Evolutionary conservation across 768 basidiomycete species (phyloP).

Genomic region (Leccinellum rugosiceps): DNA sequence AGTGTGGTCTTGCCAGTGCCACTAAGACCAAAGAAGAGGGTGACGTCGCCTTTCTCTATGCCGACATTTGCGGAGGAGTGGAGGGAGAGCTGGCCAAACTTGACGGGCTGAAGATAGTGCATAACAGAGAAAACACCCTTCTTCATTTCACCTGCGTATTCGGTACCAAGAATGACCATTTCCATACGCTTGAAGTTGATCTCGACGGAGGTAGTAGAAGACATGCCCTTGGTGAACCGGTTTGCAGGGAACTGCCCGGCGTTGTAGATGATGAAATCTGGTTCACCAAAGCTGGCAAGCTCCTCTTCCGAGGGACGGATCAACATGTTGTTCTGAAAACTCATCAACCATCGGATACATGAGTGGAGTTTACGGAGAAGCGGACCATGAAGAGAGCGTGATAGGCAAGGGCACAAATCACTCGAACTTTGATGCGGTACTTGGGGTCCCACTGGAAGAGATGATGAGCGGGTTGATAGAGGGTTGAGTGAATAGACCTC

Average conservation of each 20-base stretch:
- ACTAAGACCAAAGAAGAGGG: conserved; percentile 97
- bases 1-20: conserved; percentile 99
- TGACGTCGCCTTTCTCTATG: conserved; percentile 83
- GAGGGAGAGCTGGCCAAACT: conserved; percentile 95
- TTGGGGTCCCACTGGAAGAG: conserved; percentile 85
- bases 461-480: background rate
- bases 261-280: conserved; percentile 99
- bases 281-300: conserved; percentile 91
- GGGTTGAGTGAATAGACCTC: conserved; percentile 23
- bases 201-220: conserved; percentile 96
- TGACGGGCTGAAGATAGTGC: conserved; percentile 99
- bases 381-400: conserved; percentile 97
- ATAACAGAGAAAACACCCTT: conserved; percentile 99
- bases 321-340: conserved; percentile 90
- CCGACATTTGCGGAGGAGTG: conserved; percentile 99
- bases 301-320: conserved; percentile 97
- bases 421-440: conserved; percentile 99
- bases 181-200: conserved; percentile 99
- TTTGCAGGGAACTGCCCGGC: conserved; percentile 99
- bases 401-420: conserved; percentile 97
- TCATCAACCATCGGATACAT: conserved; percentile 5
- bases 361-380: conserved; percentile 8
- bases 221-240: conserved; percentile 99
- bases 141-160: conserved; percentile 99
- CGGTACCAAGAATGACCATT: conserved; percentile 99